These are phyloP conservation scores for Rhamnella rubrinervis DNA, from an alignment of 331 rosid genomes.

Conservation along the genomic window DNA sequence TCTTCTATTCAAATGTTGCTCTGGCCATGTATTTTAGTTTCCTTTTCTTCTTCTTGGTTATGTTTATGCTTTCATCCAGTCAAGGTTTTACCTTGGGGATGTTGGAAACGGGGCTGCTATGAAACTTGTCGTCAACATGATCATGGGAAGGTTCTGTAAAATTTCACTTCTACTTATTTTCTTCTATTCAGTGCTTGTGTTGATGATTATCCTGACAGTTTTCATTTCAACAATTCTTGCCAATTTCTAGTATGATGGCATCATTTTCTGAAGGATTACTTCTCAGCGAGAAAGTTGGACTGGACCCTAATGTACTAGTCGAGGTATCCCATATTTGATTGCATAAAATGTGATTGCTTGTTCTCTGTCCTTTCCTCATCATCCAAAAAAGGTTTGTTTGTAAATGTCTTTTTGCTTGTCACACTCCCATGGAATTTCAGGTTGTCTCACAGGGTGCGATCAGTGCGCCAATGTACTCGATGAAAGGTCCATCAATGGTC, in stretches of 20 bases:
- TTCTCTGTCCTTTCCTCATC: background rate
- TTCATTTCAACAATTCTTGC: slow-evolving; percentile 13
- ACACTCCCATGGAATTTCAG: slow-evolving; percentile 37
- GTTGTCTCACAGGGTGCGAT: slow-evolving; percentile 97
- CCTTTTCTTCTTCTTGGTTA: slow-evolving; percentile 17
- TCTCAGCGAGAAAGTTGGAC: slow-evolving; percentile 85
- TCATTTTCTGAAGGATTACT: slow-evolving; percentile 96
- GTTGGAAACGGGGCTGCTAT: slow-evolving; percentile 98
- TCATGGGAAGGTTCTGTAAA: slow-evolving; percentile 86
- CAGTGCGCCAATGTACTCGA: slow-evolving; percentile 83
- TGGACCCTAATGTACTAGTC: slow-evolving; percentile 80
- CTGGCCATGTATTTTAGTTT: slow-evolving; percentile 13
- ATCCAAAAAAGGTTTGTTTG: background rate
- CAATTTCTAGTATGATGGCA: slow-evolving; percentile 86
- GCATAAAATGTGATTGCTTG: background rate
- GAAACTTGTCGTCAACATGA: slow-evolving; percentile 97
- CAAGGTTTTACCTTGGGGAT: slow-evolving; percentile 89
- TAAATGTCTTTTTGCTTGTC: background rate
- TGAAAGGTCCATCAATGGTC: slow-evolving; percentile 91
- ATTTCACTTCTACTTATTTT: slow-evolving; percentile 13
- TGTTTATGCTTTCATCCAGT: slow-evolving; percentile 45
- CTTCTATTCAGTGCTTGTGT: slow-evolving; percentile 15
- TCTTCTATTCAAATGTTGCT: slow-evolving; percentile 6
- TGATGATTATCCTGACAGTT: slow-evolving; percentile 21
- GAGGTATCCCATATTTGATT: slow-evolving; percentile 47